Evolutionary conservation across 2,329 filamentous ascomycete species (phyloP).

Genomic region (Sporothrix dimorphospora): DNA sequence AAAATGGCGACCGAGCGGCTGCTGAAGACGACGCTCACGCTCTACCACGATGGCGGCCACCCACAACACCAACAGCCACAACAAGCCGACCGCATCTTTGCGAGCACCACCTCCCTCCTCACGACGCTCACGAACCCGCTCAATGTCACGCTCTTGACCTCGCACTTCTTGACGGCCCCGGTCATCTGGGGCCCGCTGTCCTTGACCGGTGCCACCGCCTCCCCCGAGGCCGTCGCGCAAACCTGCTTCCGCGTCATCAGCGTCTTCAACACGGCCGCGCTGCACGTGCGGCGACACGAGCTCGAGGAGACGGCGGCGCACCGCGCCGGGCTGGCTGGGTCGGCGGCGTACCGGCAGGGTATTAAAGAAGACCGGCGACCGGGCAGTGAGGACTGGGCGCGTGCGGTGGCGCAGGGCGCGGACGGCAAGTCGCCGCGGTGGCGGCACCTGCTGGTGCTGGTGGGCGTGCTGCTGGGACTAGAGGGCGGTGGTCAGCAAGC

Average conservation of each 20-base stretch:
- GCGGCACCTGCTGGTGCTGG: conserved; percentile 82
- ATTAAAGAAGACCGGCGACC: conserved; percentile 40
- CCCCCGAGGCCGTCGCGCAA: conserved; percentile 51
- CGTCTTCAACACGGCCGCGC: conserved; percentile 70
- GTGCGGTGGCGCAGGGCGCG: conserved; percentile 59
- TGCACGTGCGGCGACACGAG: conserved; percentile 56
- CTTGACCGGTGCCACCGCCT: not conserved
- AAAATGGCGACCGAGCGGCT: conserved; percentile 69
- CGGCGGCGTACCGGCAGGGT: conserved; percentile 23
- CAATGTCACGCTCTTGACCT: conserved; percentile 73
- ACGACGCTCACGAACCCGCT: conserved; percentile 72
- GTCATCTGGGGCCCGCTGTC: conserved; percentile 62
- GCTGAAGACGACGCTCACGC: conserved; percentile 66
- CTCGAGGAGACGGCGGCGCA: conserved; percentile 45
- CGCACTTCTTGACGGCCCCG: conserved; percentile 71
- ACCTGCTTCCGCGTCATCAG: conserved; percentile 68
- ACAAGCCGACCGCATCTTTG: conserved; percentile 61
- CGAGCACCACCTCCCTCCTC: conserved; percentile 68
- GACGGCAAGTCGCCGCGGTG: conserved; percentile 68
- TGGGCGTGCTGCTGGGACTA: conserved; percentile 77
- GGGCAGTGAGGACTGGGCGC: conserved; percentile 57
- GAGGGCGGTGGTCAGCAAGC: conserved; percentile 56
- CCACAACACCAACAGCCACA: conserved; percentile 4
- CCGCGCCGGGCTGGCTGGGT: conserved; percentile 31
- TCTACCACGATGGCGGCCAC: conserved; percentile 56